Evolutionary conservation across 2,329 filamentous ascomycete genomes (phyloP), one percentile per base, ranked within the genome.

Genomic region (Nemania sp.): DNA sequence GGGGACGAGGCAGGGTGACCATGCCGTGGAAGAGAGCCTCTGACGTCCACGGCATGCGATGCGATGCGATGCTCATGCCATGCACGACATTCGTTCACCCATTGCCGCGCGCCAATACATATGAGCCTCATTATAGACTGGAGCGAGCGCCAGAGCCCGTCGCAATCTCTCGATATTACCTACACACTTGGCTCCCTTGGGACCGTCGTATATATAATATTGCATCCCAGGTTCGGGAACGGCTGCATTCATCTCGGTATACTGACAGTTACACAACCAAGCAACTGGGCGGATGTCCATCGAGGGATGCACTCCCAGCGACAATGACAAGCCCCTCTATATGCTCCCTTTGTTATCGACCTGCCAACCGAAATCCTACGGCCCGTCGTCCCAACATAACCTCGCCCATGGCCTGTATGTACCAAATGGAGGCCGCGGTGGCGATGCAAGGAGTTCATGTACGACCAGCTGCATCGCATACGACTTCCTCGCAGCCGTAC

Each of bases 1-100:
- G 68, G 68, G 66, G 67, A 70, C 68, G 51, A 68, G 63, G 60
- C 62, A 66, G 67, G 65, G 68, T 64, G 64, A 56, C 21, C 54
- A 66, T 66, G 59, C 51, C 50, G 60, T 71, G 67, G 58, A 65
- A 68, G 67, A 69, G 67, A 73, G 71, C 69, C 70, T 73, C 71
- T 73, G 52, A 64, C 51, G 63, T 61, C 67, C 65, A 69, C 69
- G 65, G 58, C 65, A 69, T 69, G 68, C 59, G 67, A 68, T 69
- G 66, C 62, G 65, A 68, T 69, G 66, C 62, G 65, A 71, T 67
- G 66, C 65, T 65, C 60, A 69, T 70, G 68, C 58, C 67, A 72
- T 73, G 71, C 71, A 73, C 67, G 65, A 65, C 69, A 71, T 70
- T 63, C 54, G 54, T 62, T 59, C 65, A 63, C 62, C 64, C 61